Evolutionary conservation across 1,139 yeast species (phyloP).

Genomic region (Candida glucosophila): DNA sequence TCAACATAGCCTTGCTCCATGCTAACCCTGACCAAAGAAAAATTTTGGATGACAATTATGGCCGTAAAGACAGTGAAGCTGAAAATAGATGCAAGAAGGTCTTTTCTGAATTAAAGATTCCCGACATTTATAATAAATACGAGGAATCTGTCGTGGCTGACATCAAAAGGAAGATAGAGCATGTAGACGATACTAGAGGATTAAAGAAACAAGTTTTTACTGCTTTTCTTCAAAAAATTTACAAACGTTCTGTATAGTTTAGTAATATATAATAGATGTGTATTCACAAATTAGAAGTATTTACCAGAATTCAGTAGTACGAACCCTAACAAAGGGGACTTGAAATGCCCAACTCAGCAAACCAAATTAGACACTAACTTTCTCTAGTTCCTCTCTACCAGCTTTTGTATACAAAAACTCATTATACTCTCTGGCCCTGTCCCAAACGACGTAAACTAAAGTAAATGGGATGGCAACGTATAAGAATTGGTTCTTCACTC

Average conservation of each 20-base stretch:
- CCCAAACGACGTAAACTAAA: conserved; percentile 83
- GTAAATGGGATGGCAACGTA: conserved; percentile 72
- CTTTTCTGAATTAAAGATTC: conserved; percentile 67
- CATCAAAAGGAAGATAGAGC: conserved; percentile 54
- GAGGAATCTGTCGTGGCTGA: conserved; percentile 71
- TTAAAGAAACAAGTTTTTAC: conserved; percentile 80
- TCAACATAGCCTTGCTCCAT: conserved; percentile 82
- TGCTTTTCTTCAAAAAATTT: conserved; percentile 79
- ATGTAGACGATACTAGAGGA: conserved; percentile 84
- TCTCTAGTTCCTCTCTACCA: conserved; percentile 89
- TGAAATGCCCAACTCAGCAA: not conserved
- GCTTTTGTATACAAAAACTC: conserved; percentile 95
- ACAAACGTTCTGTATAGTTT: conserved; percentile 78
- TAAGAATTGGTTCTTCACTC: conserved; percentile 80
- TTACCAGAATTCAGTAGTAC: not conserved
- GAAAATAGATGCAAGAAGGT: conserved; percentile 71
- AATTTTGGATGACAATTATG: conserved; percentile 80
- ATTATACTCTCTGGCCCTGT: conserved; percentile 81
- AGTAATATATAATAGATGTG: not conserved
- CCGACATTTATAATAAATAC: conserved; percentile 63
- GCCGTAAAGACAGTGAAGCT: conserved; percentile 62
- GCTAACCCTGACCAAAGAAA: conserved; percentile 77
- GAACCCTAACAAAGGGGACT: not conserved
- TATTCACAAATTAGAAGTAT: not conserved
- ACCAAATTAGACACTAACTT: conserved; percentile 52